Base-by-base conservation (phyloP, 306 rosid genomes). In the Mimosa bimucronata region DNA sequence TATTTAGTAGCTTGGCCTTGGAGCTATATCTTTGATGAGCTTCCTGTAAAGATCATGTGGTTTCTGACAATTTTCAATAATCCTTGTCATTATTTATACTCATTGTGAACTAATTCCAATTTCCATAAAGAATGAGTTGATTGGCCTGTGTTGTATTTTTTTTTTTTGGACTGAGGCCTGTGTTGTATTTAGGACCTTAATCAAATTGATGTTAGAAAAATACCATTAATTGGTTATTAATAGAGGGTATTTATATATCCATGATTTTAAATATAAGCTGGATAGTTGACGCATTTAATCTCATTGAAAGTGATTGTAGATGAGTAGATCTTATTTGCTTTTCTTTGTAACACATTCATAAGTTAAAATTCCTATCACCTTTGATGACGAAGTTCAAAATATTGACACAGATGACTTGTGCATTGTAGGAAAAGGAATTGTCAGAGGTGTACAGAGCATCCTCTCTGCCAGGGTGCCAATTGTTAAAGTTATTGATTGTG, bases 401-500 rank as follows among this genome's bases (percentile, higher is more conserved):
- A 86, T 83, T 66, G 46, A 70, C 66, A 13, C 29, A 1, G 11
- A 67, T 79, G 77, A 34, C 30, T 66, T 66, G 2, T 79, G 45
- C 50, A 29, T 76, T 82, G 79, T 77, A 87, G 90, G 70, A 66
- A 38, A 16, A 42, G 90, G 86, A 28, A 87, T 82, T 76, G 86
- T 87, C 41, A 61, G 86, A 9, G 82, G 86, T 34, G 58, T 87
- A 66, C 79, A 79, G 71, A 9, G 50, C 23, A 73, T 87, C 81
- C 9, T 45, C 52, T 18, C 46, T 71, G 90, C 90, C 64, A 82
- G 57, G 78, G 88, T 87, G 48, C 90, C 90, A 53, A 79, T 87
- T 79, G 13, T 87, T 61, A 87, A 87, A 82, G 83, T 87, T 69
- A 87, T 80, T 79, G 90, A 87, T 82, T 19, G 76, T 65, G 90